These are phyloP conservation scores for Penicillium soppii DNA, from an alignment of 495 filamentous ascomycete species.

Conservation along the genomic window DNA sequence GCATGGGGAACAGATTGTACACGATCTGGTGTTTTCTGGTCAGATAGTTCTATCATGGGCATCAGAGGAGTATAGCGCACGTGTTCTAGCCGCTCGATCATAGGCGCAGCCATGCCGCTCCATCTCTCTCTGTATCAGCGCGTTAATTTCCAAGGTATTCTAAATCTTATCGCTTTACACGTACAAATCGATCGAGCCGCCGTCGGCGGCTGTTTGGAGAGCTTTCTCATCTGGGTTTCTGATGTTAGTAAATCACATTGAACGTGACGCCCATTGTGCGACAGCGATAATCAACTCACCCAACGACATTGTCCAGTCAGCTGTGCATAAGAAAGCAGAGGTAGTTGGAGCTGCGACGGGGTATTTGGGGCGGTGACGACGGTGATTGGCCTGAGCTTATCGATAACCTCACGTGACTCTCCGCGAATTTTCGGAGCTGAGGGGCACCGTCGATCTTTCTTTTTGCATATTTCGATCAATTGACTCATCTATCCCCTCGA, in stretches of 20 bases:
- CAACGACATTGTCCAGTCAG: conserved; percentile 35
- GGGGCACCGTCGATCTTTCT: conserved; percentile 29
- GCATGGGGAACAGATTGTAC: conserved; percentile 53
- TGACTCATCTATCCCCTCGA: conserved; percentile 7
- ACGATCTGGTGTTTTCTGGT: conserved; percentile 43
- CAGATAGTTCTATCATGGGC: conserved; percentile 1
- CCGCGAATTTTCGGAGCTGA: conserved; percentile 33
- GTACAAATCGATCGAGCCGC: conserved; percentile 70
- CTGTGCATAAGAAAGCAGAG: conserved; percentile 12
- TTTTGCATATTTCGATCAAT: conserved; percentile 6
- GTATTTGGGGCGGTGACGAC: neutral
- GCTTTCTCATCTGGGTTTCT: conserved; percentile 55
- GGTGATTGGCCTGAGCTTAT: conserved; percentile 29
- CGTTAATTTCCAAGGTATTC: conserved; percentile 26
- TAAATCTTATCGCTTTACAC: conserved; percentile 15
- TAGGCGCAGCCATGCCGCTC: conserved; percentile 48
- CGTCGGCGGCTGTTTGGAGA: conserved; percentile 60
- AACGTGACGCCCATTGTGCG: neutral
- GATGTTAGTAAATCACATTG: conserved; percentile 1
- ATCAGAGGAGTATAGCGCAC: conserved; percentile 30
- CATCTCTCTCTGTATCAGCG: conserved; percentile 49
- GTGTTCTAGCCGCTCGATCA: conserved; percentile 54
- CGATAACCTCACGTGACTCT: conserved; percentile 29
- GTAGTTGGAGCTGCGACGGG: conserved; percentile 15
- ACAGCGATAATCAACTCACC: conserved; percentile 25